phyloP scores from a whole-genome alignment of 768 basidiomycete genomes.

The Lentinula sp. region DNA sequence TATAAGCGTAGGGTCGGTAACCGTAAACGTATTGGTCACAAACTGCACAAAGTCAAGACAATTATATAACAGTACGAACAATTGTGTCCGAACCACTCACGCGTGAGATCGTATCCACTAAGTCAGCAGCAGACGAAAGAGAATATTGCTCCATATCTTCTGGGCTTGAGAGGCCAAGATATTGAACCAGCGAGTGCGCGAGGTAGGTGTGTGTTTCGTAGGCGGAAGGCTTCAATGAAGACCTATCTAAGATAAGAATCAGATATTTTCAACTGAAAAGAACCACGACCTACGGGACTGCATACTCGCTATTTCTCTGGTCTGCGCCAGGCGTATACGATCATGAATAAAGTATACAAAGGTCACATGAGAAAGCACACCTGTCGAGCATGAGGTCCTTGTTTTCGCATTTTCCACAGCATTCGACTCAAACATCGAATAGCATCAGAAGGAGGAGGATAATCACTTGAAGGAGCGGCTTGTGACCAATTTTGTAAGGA shows the following conservation, averaged over 20 bases:
- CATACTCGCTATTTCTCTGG: conserved; percentile 58
- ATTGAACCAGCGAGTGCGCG: conserved; percentile 69
- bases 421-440: conserved; percentile 75
- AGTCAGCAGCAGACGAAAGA: conserved; percentile 49
- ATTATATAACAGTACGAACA: background rate
- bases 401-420: conserved; percentile 56
- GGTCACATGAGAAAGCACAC: conserved; percentile 29
- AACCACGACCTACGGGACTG: conserved; percentile 63
- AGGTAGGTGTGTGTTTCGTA: conserved; percentile 61
- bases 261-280: background rate
- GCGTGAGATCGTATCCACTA: conserved; percentile 68
- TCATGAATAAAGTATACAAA: background rate
- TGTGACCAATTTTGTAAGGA: conserved; percentile 58
- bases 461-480: conserved; percentile 38
- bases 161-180: conserved; percentile 55
- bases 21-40: conserved; percentile 84
- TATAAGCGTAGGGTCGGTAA: conserved; percentile 70
- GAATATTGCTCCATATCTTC: conserved; percentile 54
- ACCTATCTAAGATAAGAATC: conserved; percentile 41
- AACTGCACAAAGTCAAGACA: conserved; percentile 46
- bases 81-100: conserved; percentile 30
- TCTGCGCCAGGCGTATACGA: conserved; percentile 26
- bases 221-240: conserved; percentile 39
- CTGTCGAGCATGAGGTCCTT: conserved; percentile 50
- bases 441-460: conserved; percentile 65